Evolutionary conservation across 1,284 basidiomycete species (phyloP).

Genomic region (Anthracocystis setariae): DNA sequence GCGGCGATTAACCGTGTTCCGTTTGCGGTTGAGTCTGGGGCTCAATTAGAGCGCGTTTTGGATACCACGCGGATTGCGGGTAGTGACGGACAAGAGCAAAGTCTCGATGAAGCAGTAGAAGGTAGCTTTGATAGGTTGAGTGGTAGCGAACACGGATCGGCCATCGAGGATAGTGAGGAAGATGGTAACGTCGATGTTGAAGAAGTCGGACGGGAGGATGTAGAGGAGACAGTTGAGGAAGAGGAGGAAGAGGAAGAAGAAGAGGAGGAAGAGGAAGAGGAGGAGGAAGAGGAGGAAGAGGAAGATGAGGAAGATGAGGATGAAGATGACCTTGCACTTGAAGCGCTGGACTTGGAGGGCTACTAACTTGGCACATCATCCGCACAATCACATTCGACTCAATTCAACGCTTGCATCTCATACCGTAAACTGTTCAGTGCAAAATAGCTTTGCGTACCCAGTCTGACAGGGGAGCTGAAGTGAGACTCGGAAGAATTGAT

Average conservation of each 20-base stretch:
- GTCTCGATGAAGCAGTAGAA: neutral
- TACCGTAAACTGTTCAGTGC: neutral
- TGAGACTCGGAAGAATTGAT: neutral
- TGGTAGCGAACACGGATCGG: neutral
- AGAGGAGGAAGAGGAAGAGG: conserved; percentile 42
- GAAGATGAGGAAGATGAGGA: conserved; percentile 90
- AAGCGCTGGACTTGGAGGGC: conserved; percentile 86
- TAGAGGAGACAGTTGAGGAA: conserved; percentile 15
- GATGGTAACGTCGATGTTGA: conserved; percentile 3
- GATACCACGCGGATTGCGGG: too few relatives aligned
- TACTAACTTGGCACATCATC: conserved; percentile 14
- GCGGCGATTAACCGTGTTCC: too few relatives aligned
- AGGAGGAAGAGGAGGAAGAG: conserved; percentile 74
- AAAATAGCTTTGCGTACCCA: too few relatives aligned
- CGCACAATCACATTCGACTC: neutral
- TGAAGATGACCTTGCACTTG: conserved; percentile 97
- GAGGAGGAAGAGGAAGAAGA: conserved; percentile 36
- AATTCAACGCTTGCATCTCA: neutral
- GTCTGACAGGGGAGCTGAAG: too few relatives aligned
- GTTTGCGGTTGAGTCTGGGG: too few relatives aligned
- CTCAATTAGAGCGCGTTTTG: neutral
- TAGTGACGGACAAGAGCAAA: neutral
- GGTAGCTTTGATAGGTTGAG: neutral
- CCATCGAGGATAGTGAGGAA: neutral
- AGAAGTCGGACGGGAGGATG: conserved; percentile 22